These are phyloP conservation scores for Suhomyces wounanorum DNA, from an alignment of 1,139 yeast species.

Conservation along the genomic window DNA sequence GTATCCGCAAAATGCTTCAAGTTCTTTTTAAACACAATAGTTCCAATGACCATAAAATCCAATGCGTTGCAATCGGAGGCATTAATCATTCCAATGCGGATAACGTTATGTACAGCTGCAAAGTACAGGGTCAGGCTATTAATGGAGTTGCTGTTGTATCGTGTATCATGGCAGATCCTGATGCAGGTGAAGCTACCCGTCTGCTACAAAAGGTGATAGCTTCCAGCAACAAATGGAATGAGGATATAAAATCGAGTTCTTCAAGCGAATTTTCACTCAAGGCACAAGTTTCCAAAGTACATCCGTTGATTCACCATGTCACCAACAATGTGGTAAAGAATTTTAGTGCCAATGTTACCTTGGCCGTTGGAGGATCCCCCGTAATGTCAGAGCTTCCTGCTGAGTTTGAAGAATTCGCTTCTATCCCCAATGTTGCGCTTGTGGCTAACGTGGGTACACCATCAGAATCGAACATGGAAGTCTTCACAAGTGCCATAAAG, in stretches of 20 bases:
- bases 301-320: constrained; percentile 81
- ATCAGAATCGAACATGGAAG: constrained; percentile 40
- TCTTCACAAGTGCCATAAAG: constrained; percentile 53
- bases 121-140: constrained; percentile 47
- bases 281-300: constrained; percentile 2
- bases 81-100: constrained; percentile 65
- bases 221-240: constrained; percentile 19
- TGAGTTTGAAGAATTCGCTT: constrained; percentile 71
- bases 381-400: constrained; percentile 80
- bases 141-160: constrained; percentile 90
- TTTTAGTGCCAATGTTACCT: constrained; percentile 84
- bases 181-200: constrained; percentile 58
- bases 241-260: not conserved
- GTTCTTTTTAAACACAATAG: constrained; percentile 45
- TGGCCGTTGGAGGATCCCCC: constrained; percentile 87
- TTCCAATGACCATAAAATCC: constrained; percentile 30
- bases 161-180: constrained; percentile 71
- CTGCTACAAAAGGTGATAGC: constrained; percentile 25
- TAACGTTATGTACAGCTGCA: constrained; percentile 54
- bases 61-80: constrained; percentile 86
- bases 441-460: constrained; percentile 83
- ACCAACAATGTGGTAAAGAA: constrained; percentile 90
- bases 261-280: not conserved
- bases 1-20: constrained; percentile 57
- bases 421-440: constrained; percentile 52